phyloP scores from a whole-genome alignment of 441 rosid species.

The Hura crepitans region DNA sequence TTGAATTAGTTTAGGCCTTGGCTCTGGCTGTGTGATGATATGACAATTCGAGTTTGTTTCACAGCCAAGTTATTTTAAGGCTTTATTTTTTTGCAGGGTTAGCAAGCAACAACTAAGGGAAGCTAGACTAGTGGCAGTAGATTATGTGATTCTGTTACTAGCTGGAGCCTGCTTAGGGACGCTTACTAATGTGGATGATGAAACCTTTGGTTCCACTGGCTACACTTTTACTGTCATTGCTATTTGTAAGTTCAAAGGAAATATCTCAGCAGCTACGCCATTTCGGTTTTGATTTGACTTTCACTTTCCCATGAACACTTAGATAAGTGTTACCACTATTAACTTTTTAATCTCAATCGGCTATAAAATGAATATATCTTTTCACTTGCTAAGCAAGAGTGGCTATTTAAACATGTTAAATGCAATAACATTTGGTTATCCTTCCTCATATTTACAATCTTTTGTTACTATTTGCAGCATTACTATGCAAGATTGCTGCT shows the following conservation, averaged over 20 bases:
- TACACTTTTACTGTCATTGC: constrained; percentile 85
- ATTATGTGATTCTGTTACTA: constrained; percentile 71
- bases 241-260: constrained; percentile 64
- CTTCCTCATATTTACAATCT: neutral
- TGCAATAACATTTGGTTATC: neutral
- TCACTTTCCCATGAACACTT: neutral
- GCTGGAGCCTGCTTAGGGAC: constrained; percentile 97
- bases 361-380: neutral
- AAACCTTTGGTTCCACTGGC: constrained; percentile 69
- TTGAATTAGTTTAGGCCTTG: neutral
- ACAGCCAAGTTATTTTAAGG: constrained; percentile 2
- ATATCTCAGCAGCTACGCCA: neutral
- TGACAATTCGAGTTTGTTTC: constrained; percentile 1
- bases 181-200: constrained; percentile 58
- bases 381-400: neutral
- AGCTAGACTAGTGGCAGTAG: constrained; percentile 67
- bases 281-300: neutral
- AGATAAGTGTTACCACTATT: neutral
- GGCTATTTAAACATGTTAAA: neutral
- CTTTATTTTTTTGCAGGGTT: constrained; percentile 19
- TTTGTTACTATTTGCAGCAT: constrained; percentile 48
- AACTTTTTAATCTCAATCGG: neutral
- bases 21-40: neutral
- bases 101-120: constrained; percentile 85
- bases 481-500: constrained; percentile 85